A percentile compares a stretch with the other conserved stretches of the same genome.
Conservation (phyloP, 2,329 filamentous ascomycete species). For the Phialophora tarda region DNA sequence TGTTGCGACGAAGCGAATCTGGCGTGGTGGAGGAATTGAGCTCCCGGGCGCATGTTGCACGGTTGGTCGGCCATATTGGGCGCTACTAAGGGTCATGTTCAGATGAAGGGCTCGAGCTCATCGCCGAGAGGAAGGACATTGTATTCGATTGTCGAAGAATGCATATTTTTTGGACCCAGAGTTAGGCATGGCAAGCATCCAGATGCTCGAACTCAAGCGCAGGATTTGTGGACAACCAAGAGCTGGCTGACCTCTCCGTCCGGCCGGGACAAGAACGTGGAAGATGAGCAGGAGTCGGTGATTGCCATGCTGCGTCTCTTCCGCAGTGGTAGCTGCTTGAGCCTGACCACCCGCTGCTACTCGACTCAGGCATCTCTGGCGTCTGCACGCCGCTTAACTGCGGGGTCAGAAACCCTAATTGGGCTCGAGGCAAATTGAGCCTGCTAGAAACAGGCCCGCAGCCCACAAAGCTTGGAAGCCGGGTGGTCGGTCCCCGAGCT, state of each 20-base stretch:
- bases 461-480: too few relatives aligned
- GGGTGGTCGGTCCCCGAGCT: too few relatives aligned
- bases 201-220: background rate
- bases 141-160: constrained; percentile 1
- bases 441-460: too few relatives aligned
- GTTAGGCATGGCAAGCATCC: background rate
- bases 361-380: too few relatives aligned
- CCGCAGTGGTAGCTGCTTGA: background rate
- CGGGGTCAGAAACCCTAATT: background rate
- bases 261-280: background rate
- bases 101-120: constrained; percentile 12
- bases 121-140: constrained; percentile 19
- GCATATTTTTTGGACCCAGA: background rate
- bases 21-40: constrained; percentile 42
- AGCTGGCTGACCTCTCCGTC: background rate
- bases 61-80: constrained; percentile 11
- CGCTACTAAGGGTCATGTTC: constrained; percentile 26
- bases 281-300: background rate
- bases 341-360: background rate
- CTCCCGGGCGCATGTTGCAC: constrained; percentile 9
- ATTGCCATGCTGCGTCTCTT: background rate
- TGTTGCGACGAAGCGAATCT: constrained; percentile 80
- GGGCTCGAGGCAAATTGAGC: background rate
- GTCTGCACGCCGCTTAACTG: background rate
- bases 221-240: background rate